phyloP scores from a whole-genome alignment of 2,329 filamentous ascomycete genomes.

The Raffaelea arxii region DNA sequence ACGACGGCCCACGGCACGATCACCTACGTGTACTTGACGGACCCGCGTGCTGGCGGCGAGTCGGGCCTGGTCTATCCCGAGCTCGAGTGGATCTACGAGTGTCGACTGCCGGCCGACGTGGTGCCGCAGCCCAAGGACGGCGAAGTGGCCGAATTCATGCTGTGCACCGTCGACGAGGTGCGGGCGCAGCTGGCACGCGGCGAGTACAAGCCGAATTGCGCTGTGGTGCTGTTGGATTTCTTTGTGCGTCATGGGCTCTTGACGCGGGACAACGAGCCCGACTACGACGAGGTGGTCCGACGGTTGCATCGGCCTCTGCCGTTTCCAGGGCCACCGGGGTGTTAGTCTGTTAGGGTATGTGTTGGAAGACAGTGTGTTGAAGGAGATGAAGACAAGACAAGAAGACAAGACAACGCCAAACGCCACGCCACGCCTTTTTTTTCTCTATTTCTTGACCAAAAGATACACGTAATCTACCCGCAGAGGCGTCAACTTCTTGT shows the following conservation, averaged over 20 bases:
- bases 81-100: constrained; percentile 82
- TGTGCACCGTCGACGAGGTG: constrained; percentile 65
- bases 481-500: constrained; percentile 87
- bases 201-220: constrained; percentile 90
- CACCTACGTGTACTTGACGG: constrained; percentile 77
- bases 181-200: constrained; percentile 58
- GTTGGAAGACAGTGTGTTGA: background rate
- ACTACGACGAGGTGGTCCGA: constrained; percentile 65
- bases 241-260: constrained; percentile 77
- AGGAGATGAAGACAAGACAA: background rate
- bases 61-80: constrained; percentile 79
- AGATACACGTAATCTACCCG: constrained; percentile 92
- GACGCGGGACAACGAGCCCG: constrained; percentile 66
- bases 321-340: constrained; percentile 58
- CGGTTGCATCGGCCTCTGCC: constrained; percentile 71
- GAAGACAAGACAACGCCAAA: background rate
- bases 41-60: constrained; percentile 69
- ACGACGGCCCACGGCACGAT: constrained; percentile 57
- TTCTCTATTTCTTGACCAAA: constrained; percentile 72
- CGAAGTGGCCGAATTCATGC: constrained; percentile 77
- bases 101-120: constrained; percentile 60
- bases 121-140: constrained; percentile 71
- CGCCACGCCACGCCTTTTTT: constrained; percentile 1
- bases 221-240: constrained; percentile 77
- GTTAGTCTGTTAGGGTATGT: background rate